These are phyloP conservation scores for Penicillium desertorum DNA, from an alignment of 495 filamentous ascomycete species.

Conservation along the genomic window DNA sequence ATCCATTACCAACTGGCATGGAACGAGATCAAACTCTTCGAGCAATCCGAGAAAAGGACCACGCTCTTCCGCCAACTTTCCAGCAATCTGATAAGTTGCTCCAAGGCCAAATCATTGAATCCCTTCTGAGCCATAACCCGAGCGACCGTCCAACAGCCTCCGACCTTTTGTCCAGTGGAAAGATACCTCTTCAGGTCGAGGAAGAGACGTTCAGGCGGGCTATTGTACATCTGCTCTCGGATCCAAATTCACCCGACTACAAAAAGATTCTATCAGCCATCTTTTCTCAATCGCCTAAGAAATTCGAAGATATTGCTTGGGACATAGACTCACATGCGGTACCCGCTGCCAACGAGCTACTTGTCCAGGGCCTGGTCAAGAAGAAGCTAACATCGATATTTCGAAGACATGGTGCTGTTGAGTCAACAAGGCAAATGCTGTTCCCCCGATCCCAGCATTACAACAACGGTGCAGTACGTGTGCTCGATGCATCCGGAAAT, in stretches of 20 bases:
- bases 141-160: constrained; percentile 78
- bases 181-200: constrained; percentile 86
- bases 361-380: constrained; percentile 73
- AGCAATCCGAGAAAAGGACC: constrained; percentile 64
- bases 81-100: constrained; percentile 68
- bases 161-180: constrained; percentile 83
- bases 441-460: constrained; percentile 84
- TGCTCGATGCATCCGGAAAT: constrained; percentile 80
- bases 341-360: constrained; percentile 60
- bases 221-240: constrained; percentile 70
- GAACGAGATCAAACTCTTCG: constrained; percentile 77
- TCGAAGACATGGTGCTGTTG: constrained; percentile 87
- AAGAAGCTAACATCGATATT: constrained; percentile 77
- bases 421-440: constrained; percentile 67
- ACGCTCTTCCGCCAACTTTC: constrained; percentile 71
- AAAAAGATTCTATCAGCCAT: constrained; percentile 81
- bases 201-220: constrained; percentile 84
- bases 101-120: constrained; percentile 73
- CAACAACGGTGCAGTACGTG: constrained; percentile 64
- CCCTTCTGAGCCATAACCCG: constrained; percentile 76
- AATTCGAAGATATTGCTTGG: constrained; percentile 84
- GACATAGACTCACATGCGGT: constrained; percentile 63
- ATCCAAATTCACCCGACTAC: constrained; percentile 84
- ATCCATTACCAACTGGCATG: constrained; percentile 79
- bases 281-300: constrained; percentile 70